Evolutionary conservation across 306 rosid genomes (phyloP).

Genomic region (Quercus suber): DNA sequence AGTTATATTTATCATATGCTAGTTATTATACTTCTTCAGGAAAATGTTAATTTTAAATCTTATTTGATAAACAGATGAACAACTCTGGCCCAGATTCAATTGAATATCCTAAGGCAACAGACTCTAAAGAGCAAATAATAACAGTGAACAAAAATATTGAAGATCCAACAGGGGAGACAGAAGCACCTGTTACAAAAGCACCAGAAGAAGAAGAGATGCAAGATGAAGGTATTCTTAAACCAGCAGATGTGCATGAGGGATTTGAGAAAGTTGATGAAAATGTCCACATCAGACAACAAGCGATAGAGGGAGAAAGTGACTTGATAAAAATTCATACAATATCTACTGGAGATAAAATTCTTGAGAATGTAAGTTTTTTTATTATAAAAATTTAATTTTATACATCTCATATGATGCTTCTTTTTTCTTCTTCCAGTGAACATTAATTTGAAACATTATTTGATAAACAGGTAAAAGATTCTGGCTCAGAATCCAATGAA

Average conservation of each 20-base stretch:
- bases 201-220: slow-evolving; percentile 1
- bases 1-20: no score
- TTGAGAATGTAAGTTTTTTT: no score
- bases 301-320: neutral
- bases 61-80: neutral
- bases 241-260: no score
- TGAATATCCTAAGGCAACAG: neutral
- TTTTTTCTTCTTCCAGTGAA: no score
- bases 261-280: neutral
- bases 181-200: neutral
- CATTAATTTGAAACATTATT: no score
- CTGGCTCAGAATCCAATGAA: slow-evolving; percentile 4
- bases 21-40: no score
- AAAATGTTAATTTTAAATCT: no score
- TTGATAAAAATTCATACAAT: neutral
- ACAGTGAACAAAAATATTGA: neutral
- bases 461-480: slow-evolving; percentile 7
- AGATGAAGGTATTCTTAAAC: no score
- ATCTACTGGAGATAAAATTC: neutral
- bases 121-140: neutral
- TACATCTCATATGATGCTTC: no score
- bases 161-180: neutral
- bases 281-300: neutral
- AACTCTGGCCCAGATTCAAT: neutral
- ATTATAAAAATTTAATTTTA: no score